A percentile compares a stretch with the other conserved stretches of the same genome.
Evolutionary conservation across 2,329 filamentous ascomycete species (phyloP).

Genomic region (Aureobasidium sp.): DNA sequence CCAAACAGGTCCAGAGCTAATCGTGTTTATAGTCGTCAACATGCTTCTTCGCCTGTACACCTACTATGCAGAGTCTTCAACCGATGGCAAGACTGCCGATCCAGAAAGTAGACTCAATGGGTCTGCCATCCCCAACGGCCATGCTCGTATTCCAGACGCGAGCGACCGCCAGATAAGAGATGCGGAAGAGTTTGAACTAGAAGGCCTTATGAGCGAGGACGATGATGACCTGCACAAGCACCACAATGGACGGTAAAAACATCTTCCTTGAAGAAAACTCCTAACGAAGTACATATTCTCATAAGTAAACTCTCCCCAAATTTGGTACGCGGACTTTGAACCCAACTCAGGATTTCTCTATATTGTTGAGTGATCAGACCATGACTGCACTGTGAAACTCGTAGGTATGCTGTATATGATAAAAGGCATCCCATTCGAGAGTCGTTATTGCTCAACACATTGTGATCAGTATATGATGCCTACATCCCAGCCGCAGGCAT

Average conservation of each 20-base stretch:
- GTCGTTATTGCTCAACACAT: too few species aligned
- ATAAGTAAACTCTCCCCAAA: neutral
- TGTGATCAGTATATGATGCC: neutral
- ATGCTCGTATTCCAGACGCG: constrained; percentile 34
- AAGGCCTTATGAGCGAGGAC: constrained; percentile 82
- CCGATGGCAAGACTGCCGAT: constrained; percentile 31
- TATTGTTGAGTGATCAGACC: neutral
- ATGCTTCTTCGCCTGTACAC: constrained; percentile 83
- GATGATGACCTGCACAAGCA: constrained; percentile 48
- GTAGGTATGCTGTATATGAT: too few species aligned
- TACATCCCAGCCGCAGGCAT: neutral
- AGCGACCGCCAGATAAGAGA: constrained; percentile 60
- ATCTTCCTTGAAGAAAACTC: neutral
- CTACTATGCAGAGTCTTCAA: constrained; percentile 46
- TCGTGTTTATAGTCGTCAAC: constrained; percentile 57
- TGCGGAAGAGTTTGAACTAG: constrained; percentile 88
- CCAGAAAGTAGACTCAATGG: constrained; percentile 24
- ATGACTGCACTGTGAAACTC: neutral
- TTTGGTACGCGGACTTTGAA: too few species aligned
- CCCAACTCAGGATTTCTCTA: too few species aligned
- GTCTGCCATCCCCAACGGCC: constrained; percentile 34
- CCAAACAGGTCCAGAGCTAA: neutral
- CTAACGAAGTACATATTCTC: neutral
- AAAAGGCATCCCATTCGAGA: too few species aligned
- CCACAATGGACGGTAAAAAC: neutral